Base-by-base conservation (phyloP, 495 filamentous ascomycete genomes). In the Penicilliopsis zonata region DNA sequence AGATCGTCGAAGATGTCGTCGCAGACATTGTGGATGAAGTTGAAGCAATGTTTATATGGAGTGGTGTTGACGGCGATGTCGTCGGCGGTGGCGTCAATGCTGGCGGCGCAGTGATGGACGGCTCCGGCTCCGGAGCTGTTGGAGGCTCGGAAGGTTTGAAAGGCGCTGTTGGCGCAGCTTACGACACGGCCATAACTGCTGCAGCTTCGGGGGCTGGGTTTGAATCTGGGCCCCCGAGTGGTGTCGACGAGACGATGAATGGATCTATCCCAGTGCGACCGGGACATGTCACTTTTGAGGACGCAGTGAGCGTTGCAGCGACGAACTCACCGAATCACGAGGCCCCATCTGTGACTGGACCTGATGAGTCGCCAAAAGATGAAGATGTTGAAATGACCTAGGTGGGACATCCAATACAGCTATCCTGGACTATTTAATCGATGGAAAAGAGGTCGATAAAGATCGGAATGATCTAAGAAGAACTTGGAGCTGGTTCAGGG, bases 1-100 rank as follows among this genome's bases (percentile, higher is more conserved):
- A 95, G 60, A 88, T 96, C 40, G 87, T 80, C 3, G 92, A 99
- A 57, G 92, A 96, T 49, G 69, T 95, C 5, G 63, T 87, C 22
- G 94, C 85, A 44, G 88, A 95, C 53, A 67, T 96, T 21, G 67
- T 94, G 10, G 92, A 98, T 50, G 87, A 95, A 52, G 79, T 88
- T 28, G 83, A 88, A 28, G 62, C 62, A 12, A 66, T 66, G 62
- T 47, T 58, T 12, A 50, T 61, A 6, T 66, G 62, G 62, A 57
- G 62, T 13, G 55, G 53, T n/a, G 43, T 59, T 13, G 55, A 63
- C 20, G 54, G 53, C 18, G 46, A 62, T 23, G 44, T 62, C 14
- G 52, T 62, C 21, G 43, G 39, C 9, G 57, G 55, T 24, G 44
- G 43, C 17, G 40, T 38, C 16, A 39, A 47, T 2, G 50, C 52